Evolutionary conservation across 257 asterid genomes (phyloP), one percentile per base, ranked within the genome.

Genomic region (Nemophila menziesii): DNA sequence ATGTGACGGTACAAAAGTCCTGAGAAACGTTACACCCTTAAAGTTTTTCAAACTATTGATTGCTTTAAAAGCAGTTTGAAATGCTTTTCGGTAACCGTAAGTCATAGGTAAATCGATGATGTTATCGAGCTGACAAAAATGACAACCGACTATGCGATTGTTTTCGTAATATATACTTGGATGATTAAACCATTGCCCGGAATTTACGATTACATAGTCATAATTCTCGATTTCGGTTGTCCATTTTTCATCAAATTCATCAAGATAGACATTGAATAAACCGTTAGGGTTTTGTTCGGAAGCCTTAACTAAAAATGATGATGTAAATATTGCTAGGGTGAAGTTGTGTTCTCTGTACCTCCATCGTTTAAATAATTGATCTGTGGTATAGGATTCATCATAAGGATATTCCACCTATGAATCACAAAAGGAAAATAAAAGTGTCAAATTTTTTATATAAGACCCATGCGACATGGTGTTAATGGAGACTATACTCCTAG

Each of bases 351-450:
- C 45, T 1, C 18, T 41, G 51, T 74, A 74, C 24, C 64, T 67
- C 82, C 82, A 74, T 1, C 67, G 66, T 38, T 43, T 64, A 57
- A 70, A 74, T 21, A 60, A 52, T 20, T 74, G 71, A 26, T 64
- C 73, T 0, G 55, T 9, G 13, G 59, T 54, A 10, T 42, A 22
- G 12, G 79, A 70, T 36, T 40, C 70, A 16, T 74, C 73, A 12
- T 63, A 23, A 0, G 82, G 79, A 43, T 57, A 70, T 48, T 70
- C 82, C 43, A 48, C 79, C 79, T 72, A 45, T 17, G 39, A 37
- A 23, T 6, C 0, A 1, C 12, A 44, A 39, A 39, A n/a, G 15
- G 3, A 36, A n/a, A 16, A 17, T 9, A 8, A 22, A 11, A 4
- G n/a, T n/a, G n/a, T n/a, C n/a, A n/a, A n/a, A n/a, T n/a, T n/a